These are phyloP conservation scores for Leishmania gerbilli DNA, from an alignment of 208 protist species.

Conservation along the genomic window DNA sequence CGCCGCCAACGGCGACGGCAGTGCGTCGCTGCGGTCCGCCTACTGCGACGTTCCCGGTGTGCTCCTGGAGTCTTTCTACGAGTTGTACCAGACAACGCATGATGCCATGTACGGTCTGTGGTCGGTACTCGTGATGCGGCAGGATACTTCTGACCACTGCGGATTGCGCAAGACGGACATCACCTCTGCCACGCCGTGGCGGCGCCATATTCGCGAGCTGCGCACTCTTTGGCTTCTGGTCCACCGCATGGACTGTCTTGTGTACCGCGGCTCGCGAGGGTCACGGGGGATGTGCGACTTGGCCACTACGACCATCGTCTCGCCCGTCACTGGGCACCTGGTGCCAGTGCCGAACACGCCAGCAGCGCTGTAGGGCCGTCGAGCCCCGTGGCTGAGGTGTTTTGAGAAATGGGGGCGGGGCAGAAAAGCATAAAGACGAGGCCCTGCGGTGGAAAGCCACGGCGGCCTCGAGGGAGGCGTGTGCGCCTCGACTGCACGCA, in stretches of 20 bases:
- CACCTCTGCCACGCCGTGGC: constrained; percentile 4
- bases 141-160: constrained; percentile 29
- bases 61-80: constrained; percentile 38
- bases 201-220: constrained; percentile 30
- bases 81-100: constrained; percentile 42
- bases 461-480: not conserved
- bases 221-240: constrained; percentile 29
- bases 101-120: constrained; percentile 53
- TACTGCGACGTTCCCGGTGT: constrained; percentile 26
- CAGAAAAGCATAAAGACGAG: not conserved
- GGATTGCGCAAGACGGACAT: constrained; percentile 6
- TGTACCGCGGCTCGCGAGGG: constrained; percentile 29
- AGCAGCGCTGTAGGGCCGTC: not conserved
- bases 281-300: constrained; percentile 21
- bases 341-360: not conserved
- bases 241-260: constrained; percentile 32
- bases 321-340: constrained; percentile 26
- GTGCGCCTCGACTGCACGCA: not conserved
- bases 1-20: not conserved
- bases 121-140: constrained; percentile 41
- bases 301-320: constrained; percentile 22
- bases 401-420: not conserved
- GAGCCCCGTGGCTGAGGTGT: not conserved
- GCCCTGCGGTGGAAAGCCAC: not conserved
- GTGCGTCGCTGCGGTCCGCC: not conserved